Conservation (phyloP, 2,329 filamentous ascomycete species). For the Dactylellina haptotyla region DNA sequence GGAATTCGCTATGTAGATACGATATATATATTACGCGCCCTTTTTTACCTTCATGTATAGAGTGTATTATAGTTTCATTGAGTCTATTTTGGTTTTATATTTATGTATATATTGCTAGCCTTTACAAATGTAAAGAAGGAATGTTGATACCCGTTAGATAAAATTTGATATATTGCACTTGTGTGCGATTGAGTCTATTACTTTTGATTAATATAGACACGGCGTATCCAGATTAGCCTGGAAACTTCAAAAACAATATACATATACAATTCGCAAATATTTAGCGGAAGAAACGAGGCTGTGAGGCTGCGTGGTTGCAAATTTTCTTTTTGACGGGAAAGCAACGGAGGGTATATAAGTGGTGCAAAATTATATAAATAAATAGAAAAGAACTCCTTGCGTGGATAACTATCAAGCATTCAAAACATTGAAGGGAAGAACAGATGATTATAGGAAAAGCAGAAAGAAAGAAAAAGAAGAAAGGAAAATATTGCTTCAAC, state of each 20-base stretch:
- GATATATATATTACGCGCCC: background rate
- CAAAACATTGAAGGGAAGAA: background rate
- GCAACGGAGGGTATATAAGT: constrained; percentile 18
- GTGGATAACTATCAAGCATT: background rate
- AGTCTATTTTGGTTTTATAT: background rate
- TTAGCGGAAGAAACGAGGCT: background rate
- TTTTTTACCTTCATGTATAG: background rate
- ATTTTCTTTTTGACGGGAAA: background rate
- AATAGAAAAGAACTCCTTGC: constrained; percentile 2
- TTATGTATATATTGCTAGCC: background rate
- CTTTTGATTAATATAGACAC: background rate
- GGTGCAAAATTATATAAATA: background rate
- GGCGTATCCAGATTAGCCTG: background rate
- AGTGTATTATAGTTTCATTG: background rate
- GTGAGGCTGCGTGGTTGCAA: background rate
- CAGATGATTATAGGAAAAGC: background rate
- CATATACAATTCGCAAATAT: background rate
- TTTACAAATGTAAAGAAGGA: background rate
- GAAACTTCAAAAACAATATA: background rate
- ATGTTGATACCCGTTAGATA: too few species aligned
- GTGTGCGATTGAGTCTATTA: constrained; percentile 12
- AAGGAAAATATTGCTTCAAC: background rate
- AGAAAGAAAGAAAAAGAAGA: background rate
- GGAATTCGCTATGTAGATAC: constrained; percentile 8
- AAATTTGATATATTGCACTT: constrained; percentile 3